Evolutionary conservation across 1,284 basidiomycete genomes (phyloP).

Genomic region (Trametes versicolor): DNA sequence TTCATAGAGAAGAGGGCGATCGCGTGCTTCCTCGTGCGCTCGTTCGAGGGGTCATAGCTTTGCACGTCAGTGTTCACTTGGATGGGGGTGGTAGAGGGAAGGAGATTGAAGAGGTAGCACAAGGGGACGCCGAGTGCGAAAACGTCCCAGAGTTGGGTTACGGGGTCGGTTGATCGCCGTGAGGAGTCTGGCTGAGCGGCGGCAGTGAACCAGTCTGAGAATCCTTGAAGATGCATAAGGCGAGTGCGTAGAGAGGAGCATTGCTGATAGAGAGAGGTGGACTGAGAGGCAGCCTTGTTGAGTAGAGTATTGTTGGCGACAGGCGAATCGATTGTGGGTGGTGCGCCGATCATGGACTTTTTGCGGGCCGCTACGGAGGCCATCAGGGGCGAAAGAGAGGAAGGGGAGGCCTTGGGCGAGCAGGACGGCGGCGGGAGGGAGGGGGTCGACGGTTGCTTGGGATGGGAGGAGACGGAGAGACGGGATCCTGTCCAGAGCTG

Average conservation of each 20-base stretch:
- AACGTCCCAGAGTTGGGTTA: constrained; percentile 94
- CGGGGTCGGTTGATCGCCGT: constrained; percentile 83
- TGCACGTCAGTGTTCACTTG: constrained; percentile 76
- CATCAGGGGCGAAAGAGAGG: constrained; percentile 51
- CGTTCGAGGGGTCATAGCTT: constrained; percentile 73
- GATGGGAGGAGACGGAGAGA: constrained; percentile 29
- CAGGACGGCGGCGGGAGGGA: constrained; percentile 19
- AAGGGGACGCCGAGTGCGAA: constrained; percentile 94
- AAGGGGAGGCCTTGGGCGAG: constrained; percentile 20
- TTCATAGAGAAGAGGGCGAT: constrained; percentile 85
- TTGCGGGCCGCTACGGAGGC: constrained; percentile 79
- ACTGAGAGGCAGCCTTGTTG: constrained; percentile 85
- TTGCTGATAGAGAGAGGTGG: constrained; percentile 89
- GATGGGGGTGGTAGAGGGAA: constrained; percentile 74
- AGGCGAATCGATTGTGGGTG: constrained; percentile 76
- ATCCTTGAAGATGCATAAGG: constrained; percentile 79
- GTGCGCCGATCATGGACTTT: constrained; percentile 80
- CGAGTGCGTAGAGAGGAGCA: constrained; percentile 79
- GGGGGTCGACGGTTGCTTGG: constrained; percentile 26
- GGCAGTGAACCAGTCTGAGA: constrained; percentile 74
- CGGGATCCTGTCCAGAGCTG: constrained; percentile 27
- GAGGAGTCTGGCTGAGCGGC: constrained; percentile 62
- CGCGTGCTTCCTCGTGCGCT: constrained; percentile 81
- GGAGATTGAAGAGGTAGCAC: constrained; percentile 94
- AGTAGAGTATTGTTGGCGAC: constrained; percentile 83